phyloP scores from a whole-genome alignment of 1,139 yeast genomes.

The Scheffersomyces titani region DNA sequence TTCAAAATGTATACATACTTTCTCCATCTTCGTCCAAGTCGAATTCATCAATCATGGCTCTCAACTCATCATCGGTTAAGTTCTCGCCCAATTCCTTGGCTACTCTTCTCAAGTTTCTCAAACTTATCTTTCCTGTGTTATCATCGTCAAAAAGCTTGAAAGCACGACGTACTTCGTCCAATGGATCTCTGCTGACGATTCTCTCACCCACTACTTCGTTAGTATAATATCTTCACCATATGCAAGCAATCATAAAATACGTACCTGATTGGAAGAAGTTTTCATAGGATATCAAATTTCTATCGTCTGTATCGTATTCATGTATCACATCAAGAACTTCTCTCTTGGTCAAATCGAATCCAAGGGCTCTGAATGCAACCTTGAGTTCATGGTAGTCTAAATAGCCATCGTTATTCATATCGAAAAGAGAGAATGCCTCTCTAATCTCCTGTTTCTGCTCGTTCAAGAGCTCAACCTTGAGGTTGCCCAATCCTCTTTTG shows the following conservation, averaged over 20 bases:
- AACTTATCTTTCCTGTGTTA: conserved; percentile 78
- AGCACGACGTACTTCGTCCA: conserved; percentile 90
- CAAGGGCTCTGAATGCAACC: conserved; percentile 91
- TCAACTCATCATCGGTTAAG: conserved; percentile 85
- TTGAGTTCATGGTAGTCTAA: conserved; percentile 91
- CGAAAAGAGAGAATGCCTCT: conserved; percentile 92
- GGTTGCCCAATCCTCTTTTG: conserved; percentile 30
- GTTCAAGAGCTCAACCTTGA: conserved; percentile 70
- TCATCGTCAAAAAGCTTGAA: conserved; percentile 90
- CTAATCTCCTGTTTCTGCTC: conserved; percentile 92
- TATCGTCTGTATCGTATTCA: conserved; percentile 78
- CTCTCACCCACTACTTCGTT: conserved; percentile 63
- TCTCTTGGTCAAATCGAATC: conserved; percentile 80
- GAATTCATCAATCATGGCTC: conserved; percentile 97
- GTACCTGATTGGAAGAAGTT: conserved; percentile 74
- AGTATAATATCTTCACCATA: conserved; percentile 17
- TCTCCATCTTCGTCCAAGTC: conserved; percentile 97
- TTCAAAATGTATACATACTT: conserved; percentile 39
- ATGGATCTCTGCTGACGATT: conserved; percentile 83
- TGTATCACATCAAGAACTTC: conserved; percentile 81
- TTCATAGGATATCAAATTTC: conserved; percentile 73
- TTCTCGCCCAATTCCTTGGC: conserved; percentile 94
- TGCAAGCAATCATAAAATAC: conserved; percentile 20
- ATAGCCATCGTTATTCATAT: conserved; percentile 87
- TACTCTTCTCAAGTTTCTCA: conserved; percentile 82